Conservation (phyloP, 208 protist genomes). For the Borovskyia barvae region DNA sequence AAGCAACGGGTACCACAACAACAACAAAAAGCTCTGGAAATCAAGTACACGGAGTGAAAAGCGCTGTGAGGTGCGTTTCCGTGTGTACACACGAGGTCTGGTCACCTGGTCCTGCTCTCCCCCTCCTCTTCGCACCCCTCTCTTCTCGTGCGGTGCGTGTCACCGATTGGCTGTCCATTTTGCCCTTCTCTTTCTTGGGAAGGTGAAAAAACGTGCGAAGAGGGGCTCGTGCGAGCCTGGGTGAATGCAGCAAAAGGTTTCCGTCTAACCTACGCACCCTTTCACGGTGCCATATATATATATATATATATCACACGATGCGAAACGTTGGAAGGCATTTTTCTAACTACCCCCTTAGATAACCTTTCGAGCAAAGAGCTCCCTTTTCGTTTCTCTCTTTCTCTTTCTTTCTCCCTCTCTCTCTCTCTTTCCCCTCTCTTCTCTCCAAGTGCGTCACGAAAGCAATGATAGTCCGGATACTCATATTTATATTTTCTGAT, state of each 20-base stretch:
- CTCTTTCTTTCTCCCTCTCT: not conserved
- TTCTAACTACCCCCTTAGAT: not conserved
- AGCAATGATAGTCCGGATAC: slow-evolving; percentile 1
- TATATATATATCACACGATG: not conserved
- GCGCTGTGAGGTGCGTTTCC: no score
- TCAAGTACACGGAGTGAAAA: no score
- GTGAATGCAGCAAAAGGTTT: no score
- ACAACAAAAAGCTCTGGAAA: not conserved
- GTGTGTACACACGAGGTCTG: no score
- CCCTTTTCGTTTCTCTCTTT: not conserved
- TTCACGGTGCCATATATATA: no score
- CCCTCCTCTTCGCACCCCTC: no score
- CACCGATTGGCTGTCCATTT: no score
- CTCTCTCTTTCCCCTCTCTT: not conserved
- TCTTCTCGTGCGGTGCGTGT: no score
- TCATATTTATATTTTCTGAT: slow-evolving; percentile 13
- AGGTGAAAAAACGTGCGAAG: not conserved
- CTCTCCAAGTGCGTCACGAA: slow-evolving; percentile 3
- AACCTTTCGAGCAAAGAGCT: not conserved
- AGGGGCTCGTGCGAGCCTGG: no score
- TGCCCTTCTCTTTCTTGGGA: not conserved
- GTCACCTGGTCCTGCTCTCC: no score
- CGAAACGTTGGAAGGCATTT: not conserved
- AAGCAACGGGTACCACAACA: not conserved
- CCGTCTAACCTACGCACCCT: no score